Evolutionary conservation across 2,329 filamentous ascomycete species (phyloP).

Genomic region (Aureobasidium vineae): DNA sequence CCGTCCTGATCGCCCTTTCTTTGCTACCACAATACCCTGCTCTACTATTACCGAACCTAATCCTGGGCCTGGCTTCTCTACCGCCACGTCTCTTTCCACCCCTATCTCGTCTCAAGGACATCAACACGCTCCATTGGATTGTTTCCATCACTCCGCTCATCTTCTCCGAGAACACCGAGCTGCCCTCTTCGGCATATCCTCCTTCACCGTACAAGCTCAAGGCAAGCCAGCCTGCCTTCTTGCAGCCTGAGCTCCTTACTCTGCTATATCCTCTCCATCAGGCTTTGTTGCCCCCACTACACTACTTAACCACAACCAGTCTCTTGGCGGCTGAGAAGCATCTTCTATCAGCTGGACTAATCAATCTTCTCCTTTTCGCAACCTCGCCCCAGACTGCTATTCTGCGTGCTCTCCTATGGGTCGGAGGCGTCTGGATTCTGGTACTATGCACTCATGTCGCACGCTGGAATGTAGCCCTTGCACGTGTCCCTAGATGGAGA

Average conservation of each 20-base stretch:
- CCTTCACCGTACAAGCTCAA: conserved; percentile 39
- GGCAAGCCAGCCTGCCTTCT: conserved; percentile 35
- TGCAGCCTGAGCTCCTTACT: conserved; percentile 57
- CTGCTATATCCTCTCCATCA: conserved; percentile 82
- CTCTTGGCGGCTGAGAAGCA: conserved; percentile 84
- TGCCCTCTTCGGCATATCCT: conserved; percentile 38
- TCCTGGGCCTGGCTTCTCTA: conserved; percentile 75
- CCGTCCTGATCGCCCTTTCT: conserved; percentile 72
- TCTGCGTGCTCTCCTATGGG: conserved; percentile 47
- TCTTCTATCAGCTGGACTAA: conserved; percentile 75
- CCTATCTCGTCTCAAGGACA: conserved; percentile 55
- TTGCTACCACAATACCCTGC: conserved; percentile 62
- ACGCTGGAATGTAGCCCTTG: conserved; percentile 78
- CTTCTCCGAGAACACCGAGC: conserved; percentile 48
- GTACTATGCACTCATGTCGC: conserved; percentile 71
- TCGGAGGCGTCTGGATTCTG: conserved; percentile 71
- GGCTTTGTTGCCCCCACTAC: conserved; percentile 68
- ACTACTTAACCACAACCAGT: conserved; percentile 83
- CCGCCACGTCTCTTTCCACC: conserved; percentile 71
- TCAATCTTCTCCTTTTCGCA: conserved; percentile 77
- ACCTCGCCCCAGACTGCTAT: conserved; percentile 56
- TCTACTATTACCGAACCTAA: conserved; percentile 71
- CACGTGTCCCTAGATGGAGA: conserved; percentile 87
- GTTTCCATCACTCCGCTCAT: conserved; percentile 69
- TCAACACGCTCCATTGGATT: conserved; percentile 73